Percentiles rank a stretch among this genome's conserved stretches.
Evolutionary conservation across 768 basidiomycete genomes (phyloP).

Genomic region (Auriscalpium orientale): DNA sequence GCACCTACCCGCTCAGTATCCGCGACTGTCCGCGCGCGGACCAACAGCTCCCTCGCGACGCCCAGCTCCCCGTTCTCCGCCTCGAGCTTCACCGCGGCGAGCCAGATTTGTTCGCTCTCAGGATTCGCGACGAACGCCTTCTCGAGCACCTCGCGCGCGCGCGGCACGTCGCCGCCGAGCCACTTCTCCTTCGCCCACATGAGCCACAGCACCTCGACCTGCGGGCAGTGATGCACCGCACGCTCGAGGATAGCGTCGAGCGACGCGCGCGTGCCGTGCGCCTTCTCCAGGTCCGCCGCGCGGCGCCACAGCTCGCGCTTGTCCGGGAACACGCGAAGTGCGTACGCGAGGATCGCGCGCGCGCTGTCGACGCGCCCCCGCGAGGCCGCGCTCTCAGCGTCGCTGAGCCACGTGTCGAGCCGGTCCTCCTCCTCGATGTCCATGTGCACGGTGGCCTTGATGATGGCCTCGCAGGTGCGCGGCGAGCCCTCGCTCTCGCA

Average conservation of each 20-base stretch:
- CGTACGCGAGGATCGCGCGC: constrained; percentile 83
- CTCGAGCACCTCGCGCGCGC: constrained; percentile 84
- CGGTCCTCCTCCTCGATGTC: constrained; percentile 95
- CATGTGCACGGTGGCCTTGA: constrained; percentile 90
- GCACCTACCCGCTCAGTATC: constrained; percentile 78
- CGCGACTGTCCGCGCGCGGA: constrained; percentile 83
- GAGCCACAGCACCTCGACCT: constrained; percentile 94
- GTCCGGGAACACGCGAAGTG: constrained; percentile 86
- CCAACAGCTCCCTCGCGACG: constrained; percentile 79
- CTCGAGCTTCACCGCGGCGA: constrained; percentile 95
- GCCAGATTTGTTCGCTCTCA: constrained; percentile 95
- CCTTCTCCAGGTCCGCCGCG: constrained; percentile 90
- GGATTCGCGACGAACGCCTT: constrained; percentile 91
- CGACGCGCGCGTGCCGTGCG: constrained; percentile 77
- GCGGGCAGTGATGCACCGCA: constrained; percentile 87
- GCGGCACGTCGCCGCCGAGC: constrained; percentile 80
- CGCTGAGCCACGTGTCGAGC: constrained; percentile 82
- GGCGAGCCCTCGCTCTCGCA: constrained; percentile 83
- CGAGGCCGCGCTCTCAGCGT: constrained; percentile 76
- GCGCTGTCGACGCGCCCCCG: constrained; percentile 76
- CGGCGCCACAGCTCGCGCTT: constrained; percentile 79
- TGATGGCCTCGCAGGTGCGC: constrained; percentile 86
- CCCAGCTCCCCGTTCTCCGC: constrained; percentile 89
- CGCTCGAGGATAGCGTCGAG: constrained; percentile 74
- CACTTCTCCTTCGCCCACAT: constrained; percentile 99